These are phyloP conservation scores for Backusella westeae DNA, from an alignment of 192 early-diverging fungal genomes.

Conservation along the genomic window DNA sequence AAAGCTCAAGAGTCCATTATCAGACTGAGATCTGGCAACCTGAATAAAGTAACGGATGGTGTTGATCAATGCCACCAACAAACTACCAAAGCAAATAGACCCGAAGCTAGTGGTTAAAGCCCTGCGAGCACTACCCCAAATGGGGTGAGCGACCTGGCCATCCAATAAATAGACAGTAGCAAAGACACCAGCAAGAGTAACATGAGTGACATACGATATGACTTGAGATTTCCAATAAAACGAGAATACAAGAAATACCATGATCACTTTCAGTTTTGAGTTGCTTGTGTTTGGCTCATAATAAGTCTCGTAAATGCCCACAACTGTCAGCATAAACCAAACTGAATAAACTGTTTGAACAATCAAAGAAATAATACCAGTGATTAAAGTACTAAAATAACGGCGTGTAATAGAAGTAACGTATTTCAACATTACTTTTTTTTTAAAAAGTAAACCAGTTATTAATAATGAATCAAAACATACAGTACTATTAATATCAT, in stretches of 20 bases:
- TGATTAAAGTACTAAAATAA: slow-evolving; percentile 76
- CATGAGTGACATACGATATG: slow-evolving; percentile 72
- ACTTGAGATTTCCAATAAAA: slow-evolving; percentile 81
- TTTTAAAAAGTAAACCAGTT: neutral
- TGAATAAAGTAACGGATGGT: slow-evolving; percentile 66
- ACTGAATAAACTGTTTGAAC: slow-evolving; percentile 61
- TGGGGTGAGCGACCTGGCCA: slow-evolving; percentile 46
- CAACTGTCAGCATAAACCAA: slow-evolving; percentile 67
- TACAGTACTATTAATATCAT: slow-evolving; percentile 5
- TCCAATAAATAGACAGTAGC: slow-evolving; percentile 78
- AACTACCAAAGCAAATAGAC: slow-evolving; percentile 74
- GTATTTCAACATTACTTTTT: slow-evolving; percentile 67
- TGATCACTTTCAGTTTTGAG: slow-evolving; percentile 50
- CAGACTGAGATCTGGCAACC: slow-evolving; percentile 42
- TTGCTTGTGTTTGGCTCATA: slow-evolving; percentile 29
- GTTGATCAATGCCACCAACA: slow-evolving; percentile 55
- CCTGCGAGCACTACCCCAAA: slow-evolving; percentile 74
- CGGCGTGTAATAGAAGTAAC: slow-evolving; percentile 71
- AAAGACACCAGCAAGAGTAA: slow-evolving; percentile 75
- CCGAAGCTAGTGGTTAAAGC: slow-evolving; percentile 79
- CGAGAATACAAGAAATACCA: slow-evolving; percentile 59
- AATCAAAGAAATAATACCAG: slow-evolving; percentile 72
- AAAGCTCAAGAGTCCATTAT: slow-evolving; percentile 55
- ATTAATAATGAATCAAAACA: neutral
- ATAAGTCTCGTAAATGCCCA: slow-evolving; percentile 58